Evolutionary conservation across 176 grass and related monocot species (phyloP).

Genomic region (Cymbopogon citratus): DNA sequence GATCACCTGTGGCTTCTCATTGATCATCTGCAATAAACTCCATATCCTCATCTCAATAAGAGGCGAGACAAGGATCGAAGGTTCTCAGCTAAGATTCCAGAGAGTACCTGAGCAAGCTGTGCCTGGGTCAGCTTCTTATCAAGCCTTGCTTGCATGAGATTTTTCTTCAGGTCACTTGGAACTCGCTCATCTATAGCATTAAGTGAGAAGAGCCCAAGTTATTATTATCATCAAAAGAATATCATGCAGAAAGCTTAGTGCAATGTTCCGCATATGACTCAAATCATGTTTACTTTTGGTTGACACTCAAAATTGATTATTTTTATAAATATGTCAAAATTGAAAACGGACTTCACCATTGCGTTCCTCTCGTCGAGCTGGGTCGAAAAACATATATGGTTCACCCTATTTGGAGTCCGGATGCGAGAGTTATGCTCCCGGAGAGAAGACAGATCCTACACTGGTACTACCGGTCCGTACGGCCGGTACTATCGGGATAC

Average conservation of each 20-base stretch:
- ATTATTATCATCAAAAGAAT: not conserved
- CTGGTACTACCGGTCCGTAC: no score
- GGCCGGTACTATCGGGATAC: no score
- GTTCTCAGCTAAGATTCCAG: not conserved
- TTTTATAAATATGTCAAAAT: no score
- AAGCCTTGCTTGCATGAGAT: constrained; percentile 91
- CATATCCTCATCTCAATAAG: not conserved
- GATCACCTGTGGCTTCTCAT: constrained; percentile 94
- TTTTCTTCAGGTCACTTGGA: constrained; percentile 86
- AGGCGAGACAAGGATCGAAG: not conserved
- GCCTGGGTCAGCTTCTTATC: constrained; percentile 97
- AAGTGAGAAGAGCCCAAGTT: not conserved
- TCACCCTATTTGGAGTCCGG: no score
- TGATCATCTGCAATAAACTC: constrained; percentile 55
- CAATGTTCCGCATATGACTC: not conserved
- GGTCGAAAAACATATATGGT: no score
- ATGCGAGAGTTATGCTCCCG: no score
- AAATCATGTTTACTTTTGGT: not conserved
- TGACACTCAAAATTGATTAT: no score
- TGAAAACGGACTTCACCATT: no score
- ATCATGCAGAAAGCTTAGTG: not conserved
- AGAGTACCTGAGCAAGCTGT: constrained; percentile 88
- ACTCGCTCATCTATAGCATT: constrained; percentile 76
- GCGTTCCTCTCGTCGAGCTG: no score
- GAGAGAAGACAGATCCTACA: no score